phyloP scores from a whole-genome alignment of 352 stramenopile genomes.

The Phytopythium sindhum region DNA sequence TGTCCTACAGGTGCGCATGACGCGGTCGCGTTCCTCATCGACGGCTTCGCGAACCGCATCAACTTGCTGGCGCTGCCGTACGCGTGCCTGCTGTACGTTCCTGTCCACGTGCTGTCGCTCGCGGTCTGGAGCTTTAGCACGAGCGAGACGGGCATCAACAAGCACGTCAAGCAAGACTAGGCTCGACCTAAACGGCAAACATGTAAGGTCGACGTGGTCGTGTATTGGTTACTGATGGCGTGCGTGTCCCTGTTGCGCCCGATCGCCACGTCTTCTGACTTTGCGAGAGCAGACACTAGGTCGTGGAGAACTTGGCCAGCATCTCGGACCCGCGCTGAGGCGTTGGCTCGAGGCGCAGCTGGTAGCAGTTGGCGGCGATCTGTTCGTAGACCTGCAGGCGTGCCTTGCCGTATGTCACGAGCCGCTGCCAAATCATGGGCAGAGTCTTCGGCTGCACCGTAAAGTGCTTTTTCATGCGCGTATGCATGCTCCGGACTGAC shows the following conservation, averaged over 20 bases:
- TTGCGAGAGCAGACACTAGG: constrained; percentile 6
- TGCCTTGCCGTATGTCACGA: constrained; percentile 36
- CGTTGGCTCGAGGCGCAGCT: constrained; percentile 49
- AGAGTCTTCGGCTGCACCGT: constrained; percentile 43
- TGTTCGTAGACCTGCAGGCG: constrained; percentile 45
- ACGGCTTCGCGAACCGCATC: constrained; percentile 44
- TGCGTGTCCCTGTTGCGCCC: not conserved
- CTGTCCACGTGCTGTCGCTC: constrained; percentile 62
- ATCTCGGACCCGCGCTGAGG: constrained; percentile 37
- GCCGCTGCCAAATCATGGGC: constrained; percentile 48
- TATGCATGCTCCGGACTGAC: constrained; percentile 60
- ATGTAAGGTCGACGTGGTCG: not conserved
- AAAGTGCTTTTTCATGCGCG: constrained; percentile 77
- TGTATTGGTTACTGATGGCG: not conserved
- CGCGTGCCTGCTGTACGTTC: constrained; percentile 62
- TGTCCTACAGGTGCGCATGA: constrained; percentile 16
- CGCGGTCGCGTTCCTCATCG: constrained; percentile 30
- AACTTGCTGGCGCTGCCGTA: constrained; percentile 70
- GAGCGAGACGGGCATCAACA: not conserved
- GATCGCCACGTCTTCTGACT: not conserved
- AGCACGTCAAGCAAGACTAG: constrained; percentile 24
- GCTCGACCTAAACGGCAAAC: not conserved
- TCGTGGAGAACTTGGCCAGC: constrained; percentile 41
- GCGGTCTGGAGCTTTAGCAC: constrained; percentile 33
- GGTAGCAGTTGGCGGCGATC: constrained; percentile 56